These are phyloP conservation scores for Luvunga scandens DNA, from an alignment of 345 rosid genomes.

Conservation along the genomic window DNA sequence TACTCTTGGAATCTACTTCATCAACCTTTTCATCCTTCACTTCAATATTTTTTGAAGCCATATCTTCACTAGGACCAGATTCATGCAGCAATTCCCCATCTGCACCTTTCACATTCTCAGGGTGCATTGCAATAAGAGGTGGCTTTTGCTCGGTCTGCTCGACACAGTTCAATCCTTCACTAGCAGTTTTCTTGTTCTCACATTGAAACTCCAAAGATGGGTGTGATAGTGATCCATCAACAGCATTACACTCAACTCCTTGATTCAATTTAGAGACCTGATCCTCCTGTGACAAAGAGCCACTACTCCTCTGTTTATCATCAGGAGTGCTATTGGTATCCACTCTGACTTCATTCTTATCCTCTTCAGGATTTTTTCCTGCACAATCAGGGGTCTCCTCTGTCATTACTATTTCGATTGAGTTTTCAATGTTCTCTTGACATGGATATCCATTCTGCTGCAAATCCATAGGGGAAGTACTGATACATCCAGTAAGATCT, in stretches of 20 bases:
- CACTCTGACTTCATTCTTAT: conserved; percentile 17
- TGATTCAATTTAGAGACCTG: conserved; percentile 22
- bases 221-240: conserved; percentile 21
- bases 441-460: conserved; percentile 36
- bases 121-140: conserved; percentile 4
- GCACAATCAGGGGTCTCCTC: conserved; percentile 23
- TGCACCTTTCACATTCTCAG: conserved; percentile 27
- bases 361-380: conserved; percentile 31
- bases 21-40: conserved; percentile 35
- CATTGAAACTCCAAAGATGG: conserved; percentile 17
- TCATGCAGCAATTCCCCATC: conserved; percentile 19
- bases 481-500: conserved; percentile 26
- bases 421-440: conserved; percentile 39
- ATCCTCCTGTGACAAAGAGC: conserved; percentile 27
- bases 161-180: conserved; percentile 13
- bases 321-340: conserved; percentile 30
- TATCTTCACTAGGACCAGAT: conserved; percentile 27
- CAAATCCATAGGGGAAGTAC: conserved; percentile 33
- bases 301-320: conserved; percentile 24
- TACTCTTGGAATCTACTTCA: conserved; percentile 18
- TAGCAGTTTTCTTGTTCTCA: conserved; percentile 21
- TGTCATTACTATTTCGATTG: conserved; percentile 23
- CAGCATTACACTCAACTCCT: conserved; percentile 25
- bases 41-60: conserved; percentile 16
- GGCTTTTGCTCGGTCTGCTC: conserved; percentile 31